A percentile compares a stretch with the other conserved stretches of the same genome.
Evolutionary conservation across 2,329 filamentous ascomycete species (phyloP).

Genomic region (Pseudogymnoascus sp.): DNA sequence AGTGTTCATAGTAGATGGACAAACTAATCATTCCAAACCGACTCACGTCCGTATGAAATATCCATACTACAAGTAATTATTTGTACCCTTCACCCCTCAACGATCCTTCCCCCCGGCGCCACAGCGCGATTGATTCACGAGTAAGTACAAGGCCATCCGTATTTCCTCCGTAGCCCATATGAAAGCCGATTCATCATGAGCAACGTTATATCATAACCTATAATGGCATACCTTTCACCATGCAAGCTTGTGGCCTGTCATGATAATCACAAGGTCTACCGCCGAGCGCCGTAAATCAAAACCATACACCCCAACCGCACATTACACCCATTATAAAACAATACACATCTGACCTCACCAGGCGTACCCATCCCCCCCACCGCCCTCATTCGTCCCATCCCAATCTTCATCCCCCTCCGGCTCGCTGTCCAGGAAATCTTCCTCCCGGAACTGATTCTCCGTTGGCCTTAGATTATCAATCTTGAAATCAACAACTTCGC

Average conservation of each 20-base stretch:
- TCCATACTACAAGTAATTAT: neutral
- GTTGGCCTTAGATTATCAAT: constrained; percentile 69
- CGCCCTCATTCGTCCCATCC: constrained; percentile 26
- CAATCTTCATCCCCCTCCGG: constrained; percentile 48
- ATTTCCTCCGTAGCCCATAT: neutral
- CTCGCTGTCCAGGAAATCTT: constrained; percentile 58
- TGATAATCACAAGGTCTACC: neutral
- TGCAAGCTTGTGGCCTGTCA: neutral
- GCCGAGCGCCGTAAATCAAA: neutral
- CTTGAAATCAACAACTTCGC: constrained; percentile 59
- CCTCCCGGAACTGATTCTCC: constrained; percentile 61
- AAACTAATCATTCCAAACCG: neutral
- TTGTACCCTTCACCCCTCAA: neutral
- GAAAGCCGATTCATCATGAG: neutral
- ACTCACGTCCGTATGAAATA: neutral
- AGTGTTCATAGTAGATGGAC: neutral
- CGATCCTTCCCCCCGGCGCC: neutral
- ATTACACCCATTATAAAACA: neutral
- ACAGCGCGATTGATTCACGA: neutral
- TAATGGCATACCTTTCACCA: neutral
- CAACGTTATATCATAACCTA: neutral
- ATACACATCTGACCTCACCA: constrained; percentile 6
- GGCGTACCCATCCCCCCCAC: neutral
- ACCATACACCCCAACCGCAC: neutral
- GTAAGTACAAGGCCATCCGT: neutral